Evolutionary conservation across 169 alveolate genomes (phyloP).

Genomic region (Besnoitia besnoiti): DNA sequence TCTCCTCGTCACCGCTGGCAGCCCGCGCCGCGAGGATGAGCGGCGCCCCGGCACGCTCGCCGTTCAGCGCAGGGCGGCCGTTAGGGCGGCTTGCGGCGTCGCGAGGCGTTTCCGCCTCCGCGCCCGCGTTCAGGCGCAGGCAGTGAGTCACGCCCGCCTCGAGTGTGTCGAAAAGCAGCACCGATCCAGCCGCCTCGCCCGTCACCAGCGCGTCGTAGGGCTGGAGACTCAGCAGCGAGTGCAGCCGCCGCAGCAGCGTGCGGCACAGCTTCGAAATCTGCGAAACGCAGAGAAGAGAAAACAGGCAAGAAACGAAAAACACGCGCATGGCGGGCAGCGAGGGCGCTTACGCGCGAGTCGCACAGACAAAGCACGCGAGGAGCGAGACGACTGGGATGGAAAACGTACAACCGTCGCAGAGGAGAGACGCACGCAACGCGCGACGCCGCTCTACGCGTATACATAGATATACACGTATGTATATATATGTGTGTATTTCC

Average conservation of each 20-base stretch:
- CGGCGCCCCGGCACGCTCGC: neutral
- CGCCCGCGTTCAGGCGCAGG: neutral
- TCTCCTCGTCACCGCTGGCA: slow-evolving; percentile 58
- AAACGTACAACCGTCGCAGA: neutral
- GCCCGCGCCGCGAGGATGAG: slow-evolving; percentile 26
- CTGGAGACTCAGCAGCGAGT: slow-evolving; percentile 21
- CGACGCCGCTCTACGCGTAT: neutral
- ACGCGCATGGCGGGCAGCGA: neutral
- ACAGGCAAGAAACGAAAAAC: neutral
- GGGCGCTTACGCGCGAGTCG: neutral
- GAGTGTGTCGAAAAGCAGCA: slow-evolving; percentile 34
- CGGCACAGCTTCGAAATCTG: slow-evolving; percentile 37
- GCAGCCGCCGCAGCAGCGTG: slow-evolving; percentile 47
- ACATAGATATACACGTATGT: neutral
- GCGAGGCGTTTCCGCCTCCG: neutral
- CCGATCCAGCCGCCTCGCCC: slow-evolving; percentile 28
- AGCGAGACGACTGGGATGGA: neutral
- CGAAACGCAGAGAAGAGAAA: neutral
- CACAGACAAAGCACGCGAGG: neutral
- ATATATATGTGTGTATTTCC: neutral
- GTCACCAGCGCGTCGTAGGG: slow-evolving; percentile 54
- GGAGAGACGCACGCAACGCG: too few species aligned
- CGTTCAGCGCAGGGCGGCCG: neutral
- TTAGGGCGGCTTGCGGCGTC: neutral
- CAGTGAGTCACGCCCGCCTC: slow-evolving; percentile 11